phyloP scores from a whole-genome alignment of 2,329 filamentous ascomycete genomes.

The Botrytis elliptica region DNA sequence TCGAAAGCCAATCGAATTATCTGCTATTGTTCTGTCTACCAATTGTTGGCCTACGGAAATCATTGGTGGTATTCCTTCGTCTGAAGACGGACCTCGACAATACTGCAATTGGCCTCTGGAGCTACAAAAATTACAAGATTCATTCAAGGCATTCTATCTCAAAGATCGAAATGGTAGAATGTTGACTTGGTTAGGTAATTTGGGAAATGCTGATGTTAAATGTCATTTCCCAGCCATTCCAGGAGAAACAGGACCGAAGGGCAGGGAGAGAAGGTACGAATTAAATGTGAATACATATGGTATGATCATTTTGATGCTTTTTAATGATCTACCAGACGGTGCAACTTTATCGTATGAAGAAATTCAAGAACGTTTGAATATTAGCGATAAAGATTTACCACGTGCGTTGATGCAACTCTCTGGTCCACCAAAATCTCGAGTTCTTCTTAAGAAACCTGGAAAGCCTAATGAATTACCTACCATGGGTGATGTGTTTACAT shows the following conservation, averaged over 20 bases:
- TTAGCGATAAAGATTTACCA: slow-evolving; percentile 70
- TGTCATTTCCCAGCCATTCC: slow-evolving; percentile 72
- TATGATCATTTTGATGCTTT: slow-evolving; percentile 85
- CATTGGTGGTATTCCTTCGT: slow-evolving; percentile 62
- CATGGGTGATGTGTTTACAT: slow-evolving; percentile 72
- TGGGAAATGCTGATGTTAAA: slow-evolving; percentile 81
- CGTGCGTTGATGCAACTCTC: slow-evolving; percentile 79
- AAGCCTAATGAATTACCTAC: slow-evolving; percentile 69
- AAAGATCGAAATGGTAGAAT: slow-evolving; percentile 83
- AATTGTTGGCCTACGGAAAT: slow-evolving; percentile 95
- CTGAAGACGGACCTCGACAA: slow-evolving; percentile 46
- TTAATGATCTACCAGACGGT: slow-evolving; percentile 69
- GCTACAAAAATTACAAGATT: slow-evolving; percentile 73
- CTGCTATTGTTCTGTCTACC: slow-evolving; percentile 81
- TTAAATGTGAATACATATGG: slow-evolving; percentile 89
- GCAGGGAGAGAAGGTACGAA: slow-evolving; percentile 75
- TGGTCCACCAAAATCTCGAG: slow-evolving; percentile 77
- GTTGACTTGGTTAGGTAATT: slow-evolving; percentile 73
- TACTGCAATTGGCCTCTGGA: slow-evolving; percentile 72
- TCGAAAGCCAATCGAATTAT: slow-evolving; percentile 70
- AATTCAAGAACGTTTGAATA: slow-evolving; percentile 78
- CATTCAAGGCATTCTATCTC: slow-evolving; percentile 86
- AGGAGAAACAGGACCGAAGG: slow-evolving; percentile 60
- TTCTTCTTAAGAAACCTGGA: slow-evolving; percentile 77
- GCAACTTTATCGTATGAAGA: slow-evolving; percentile 64